A percentile compares a stretch with the other conserved stretches of the same genome.
phyloP scores from a whole-genome alignment of 768 basidiomycete genomes.

The Boletus tylopilopsis region DNA sequence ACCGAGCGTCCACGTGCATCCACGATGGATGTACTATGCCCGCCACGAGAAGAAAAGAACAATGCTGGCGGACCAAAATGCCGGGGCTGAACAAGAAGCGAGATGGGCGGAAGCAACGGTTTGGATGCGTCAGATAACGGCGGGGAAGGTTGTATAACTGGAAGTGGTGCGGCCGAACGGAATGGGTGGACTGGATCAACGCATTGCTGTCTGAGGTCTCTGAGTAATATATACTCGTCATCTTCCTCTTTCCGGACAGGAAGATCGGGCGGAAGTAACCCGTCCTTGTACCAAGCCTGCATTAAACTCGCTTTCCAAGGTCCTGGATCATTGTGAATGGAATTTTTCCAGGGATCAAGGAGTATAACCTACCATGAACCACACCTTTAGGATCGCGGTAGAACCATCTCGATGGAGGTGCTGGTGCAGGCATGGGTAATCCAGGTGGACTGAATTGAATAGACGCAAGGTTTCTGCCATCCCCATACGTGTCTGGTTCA shows the following conservation, averaged over 20 bases:
- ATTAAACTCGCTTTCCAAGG: conserved; percentile 87
- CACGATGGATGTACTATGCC: conserved; percentile 84
- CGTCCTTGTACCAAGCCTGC: conserved; percentile 89
- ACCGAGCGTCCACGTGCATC: conserved; percentile 85
- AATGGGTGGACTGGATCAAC: conserved; percentile 83
- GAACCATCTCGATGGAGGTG: conserved; percentile 72
- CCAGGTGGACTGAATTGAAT: conserved; percentile 79
- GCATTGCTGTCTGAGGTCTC: conserved; percentile 72
- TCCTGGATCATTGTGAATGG: conserved; percentile 40
- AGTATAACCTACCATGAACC: conserved; percentile 59
- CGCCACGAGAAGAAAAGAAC: conserved; percentile 86
- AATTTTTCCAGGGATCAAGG: not conserved
- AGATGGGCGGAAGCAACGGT: conserved; percentile 68
- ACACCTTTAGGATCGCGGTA: conserved; percentile 81
- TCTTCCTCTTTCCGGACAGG: conserved; percentile 80
- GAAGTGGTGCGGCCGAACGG: conserved; percentile 42
- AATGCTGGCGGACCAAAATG: conserved; percentile 86
- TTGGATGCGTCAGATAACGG: conserved; percentile 38
- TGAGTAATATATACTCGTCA: conserved; percentile 59
- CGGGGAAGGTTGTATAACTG: conserved; percentile 28
- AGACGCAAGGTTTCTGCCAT: conserved; percentile 47
- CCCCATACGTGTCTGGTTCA: conserved; percentile 53
- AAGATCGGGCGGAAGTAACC: conserved; percentile 74
- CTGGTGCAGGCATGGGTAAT: conserved; percentile 64
- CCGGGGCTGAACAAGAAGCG: conserved; percentile 69